Evolutionary conservation across 2,329 filamentous ascomycete genomes (phyloP), one percentile per base, ranked within the genome.

Genomic region (Ophiostoma tasmaniense): DNA sequence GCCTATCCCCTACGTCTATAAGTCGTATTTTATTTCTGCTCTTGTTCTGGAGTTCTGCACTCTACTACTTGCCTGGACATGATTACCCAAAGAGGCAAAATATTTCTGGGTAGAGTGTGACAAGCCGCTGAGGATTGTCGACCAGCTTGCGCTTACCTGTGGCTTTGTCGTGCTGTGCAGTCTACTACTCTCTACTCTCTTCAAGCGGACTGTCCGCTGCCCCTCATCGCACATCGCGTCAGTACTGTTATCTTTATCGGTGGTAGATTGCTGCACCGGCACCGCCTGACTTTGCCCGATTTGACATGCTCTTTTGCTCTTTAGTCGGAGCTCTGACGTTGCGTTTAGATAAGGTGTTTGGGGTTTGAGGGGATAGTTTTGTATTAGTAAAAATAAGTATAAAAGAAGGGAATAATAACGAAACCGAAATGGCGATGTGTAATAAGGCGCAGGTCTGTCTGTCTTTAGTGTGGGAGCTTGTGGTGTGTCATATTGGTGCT

Each of bases 71-170:
- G 61, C 62, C 64, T 68, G 67, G 61, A 65, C 42, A 42, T 66
- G 35, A 35, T 66, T 66, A 65, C 67, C 67, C n/a, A 68, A 68
- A 68, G 14, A 39, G 67, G 67, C 10, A 68, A 68, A 65, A 39
- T 17, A 55, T 13, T 25, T 55, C 50, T 55, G 17, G 25, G 20
- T 4, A 25, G n/a, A 55, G 50, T 10, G 7, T 55, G 50, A 3
- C 50, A 25, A 52, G 6, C 22, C 22, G 42, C 42, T 45, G 42
- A 45, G n/a, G 42, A 45, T 17, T 20, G 42, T 42, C 39, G 13
- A n/a, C 7, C 6, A 45, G 42, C 42, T 45, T 45, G 42, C 20
- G 17, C 42, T 20, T 45, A n/a, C 33, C 33, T 6, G 33, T 33
- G 33, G 33, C 42, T 45, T 45, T 45, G 17, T 7, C 42, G 5